Conservation (phyloP, 768 basidiomycete genomes). For the Panaeolus papilionaceus region DNA sequence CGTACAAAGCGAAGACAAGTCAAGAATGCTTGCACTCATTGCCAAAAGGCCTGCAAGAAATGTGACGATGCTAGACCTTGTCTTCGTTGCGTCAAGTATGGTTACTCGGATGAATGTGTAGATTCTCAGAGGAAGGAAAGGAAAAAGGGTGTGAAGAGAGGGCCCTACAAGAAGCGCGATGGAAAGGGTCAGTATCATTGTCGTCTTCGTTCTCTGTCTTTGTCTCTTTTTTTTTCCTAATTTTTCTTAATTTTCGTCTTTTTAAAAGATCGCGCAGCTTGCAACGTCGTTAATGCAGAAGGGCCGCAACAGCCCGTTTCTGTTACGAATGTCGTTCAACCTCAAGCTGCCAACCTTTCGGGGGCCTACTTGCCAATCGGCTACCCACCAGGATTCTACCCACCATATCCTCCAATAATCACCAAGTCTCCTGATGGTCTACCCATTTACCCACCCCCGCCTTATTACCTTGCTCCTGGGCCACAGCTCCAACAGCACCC, state of each 20-base stretch:
- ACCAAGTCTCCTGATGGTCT: constrained; percentile 38
- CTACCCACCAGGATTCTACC: constrained; percentile 61
- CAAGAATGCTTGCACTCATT: constrained; percentile 91
- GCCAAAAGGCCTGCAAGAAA: constrained; percentile 92
- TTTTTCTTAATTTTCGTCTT: constrained; percentile 29
- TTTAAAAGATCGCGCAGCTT: constrained; percentile 59
- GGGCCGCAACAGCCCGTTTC: constrained; percentile 46
- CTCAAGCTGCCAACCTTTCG: constrained; percentile 49
- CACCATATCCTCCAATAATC: constrained; percentile 56
- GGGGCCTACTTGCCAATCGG: constrained; percentile 58
- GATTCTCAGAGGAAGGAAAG: constrained; percentile 94
- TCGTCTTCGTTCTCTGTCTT: constrained; percentile 24
- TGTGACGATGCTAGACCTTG: constrained; percentile 93
- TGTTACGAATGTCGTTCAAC: constrained; percentile 46
- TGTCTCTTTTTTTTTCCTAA: constrained; percentile 36
- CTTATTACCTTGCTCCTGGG: constrained; percentile 53
- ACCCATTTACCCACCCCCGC: constrained; percentile 50
- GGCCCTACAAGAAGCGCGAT: constrained; percentile 96
- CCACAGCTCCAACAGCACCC: constrained; percentile 44
- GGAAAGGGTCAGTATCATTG: constrained; percentile 70
- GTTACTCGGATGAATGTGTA: constrained; percentile 83
- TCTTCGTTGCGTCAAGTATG: constrained; percentile 92
- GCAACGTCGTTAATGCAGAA: constrained; percentile 51
- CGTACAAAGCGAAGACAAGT: constrained; percentile 86
- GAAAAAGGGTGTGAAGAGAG: constrained; percentile 85